Evolutionary conservation across 2,329 filamentous ascomycete species (phyloP), one percentile per base, ranked within the genome.

Genomic region (Coniosporium tulheliwenetii): DNA sequence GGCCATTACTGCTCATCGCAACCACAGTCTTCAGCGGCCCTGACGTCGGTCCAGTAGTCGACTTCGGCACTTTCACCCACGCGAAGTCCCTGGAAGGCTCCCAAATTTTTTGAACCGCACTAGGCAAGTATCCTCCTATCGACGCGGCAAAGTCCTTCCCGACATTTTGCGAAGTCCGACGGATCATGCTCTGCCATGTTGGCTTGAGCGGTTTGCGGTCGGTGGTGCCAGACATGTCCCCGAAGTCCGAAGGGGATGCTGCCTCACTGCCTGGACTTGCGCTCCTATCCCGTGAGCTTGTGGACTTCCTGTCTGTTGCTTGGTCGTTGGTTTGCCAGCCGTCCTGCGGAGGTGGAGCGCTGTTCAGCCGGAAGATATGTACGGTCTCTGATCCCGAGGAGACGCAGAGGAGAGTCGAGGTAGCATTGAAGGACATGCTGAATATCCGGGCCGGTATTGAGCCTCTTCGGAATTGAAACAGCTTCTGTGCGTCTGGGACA

Each of bases 401-500:
- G 34, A 98, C 87, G 54, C 87, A 95, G 31, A 98, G 74, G 9
- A 98, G 69, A 1, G 87, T 94, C 2, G 87, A 93, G 44, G 83
- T 86, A 39, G 86, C 79, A 60, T 98, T 98, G 65, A 98, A 98
- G 1, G 87, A 93, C 86, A 98, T 95, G 73, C 86, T 93, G 64
- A 87, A 95, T 50, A 98, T 98, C 34, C 85, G 81, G 1, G 87
- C 87, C 0, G 91, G 91, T 61, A 95, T 95, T 2, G 89, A 95
- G 36, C 91, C 91, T 47, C 91, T 78, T 44, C 91, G 77, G 63
- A 98, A 98, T 57, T 98, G 89, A 59, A 87, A 96, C 13, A 98
- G 71, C 60, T 96, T 98, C 53, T 89, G 80, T 9, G 85, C 91
- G 47, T 79, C 77, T 2, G 91, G 91, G 1, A 98, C 77, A 1